Conservation (phyloP, 805 yeast species). For the Martiniozyma abietophila region DNA sequence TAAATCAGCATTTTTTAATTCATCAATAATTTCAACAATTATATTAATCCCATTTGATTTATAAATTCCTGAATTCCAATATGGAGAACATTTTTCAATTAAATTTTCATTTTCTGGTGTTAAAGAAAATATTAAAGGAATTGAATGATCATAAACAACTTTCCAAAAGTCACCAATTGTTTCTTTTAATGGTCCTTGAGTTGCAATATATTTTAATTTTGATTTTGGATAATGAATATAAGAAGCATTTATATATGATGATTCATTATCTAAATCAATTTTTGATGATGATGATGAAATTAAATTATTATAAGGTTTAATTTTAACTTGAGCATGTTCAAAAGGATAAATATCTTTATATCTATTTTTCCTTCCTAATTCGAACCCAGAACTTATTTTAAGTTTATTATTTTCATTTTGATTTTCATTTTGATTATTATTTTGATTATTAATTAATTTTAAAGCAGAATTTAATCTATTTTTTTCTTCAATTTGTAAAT, state of each 20-base stretch:
- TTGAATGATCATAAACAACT: constrained; percentile 53
- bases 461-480: constrained; percentile 47
- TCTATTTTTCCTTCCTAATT: constrained; percentile 71
- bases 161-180: constrained; percentile 85
- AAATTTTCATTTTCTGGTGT: constrained; percentile 72
- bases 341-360: constrained; percentile 85
- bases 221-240: constrained; percentile 41
- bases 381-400: constrained; percentile 62
- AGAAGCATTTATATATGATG: constrained; percentile 75
- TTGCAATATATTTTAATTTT: constrained; percentile 55
- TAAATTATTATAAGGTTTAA: constrained; percentile 23
- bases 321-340: constrained; percentile 73
- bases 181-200: constrained; percentile 76
- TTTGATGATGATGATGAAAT: not conserved
- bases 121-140: constrained; percentile 62
- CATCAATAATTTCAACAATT: constrained; percentile 19
- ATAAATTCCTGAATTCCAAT: constrained; percentile 62
- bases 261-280: constrained; percentile 30
- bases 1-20: constrained; percentile 21
- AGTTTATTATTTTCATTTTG: constrained; percentile 28
- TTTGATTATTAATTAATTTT: constrained; percentile 15
- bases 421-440: constrained; percentile 5
- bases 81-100: constrained; percentile 72
- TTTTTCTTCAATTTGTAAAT: constrained; percentile 62
- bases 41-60: constrained; percentile 21